Evolutionary conservation across 1,139 yeast genomes (phyloP).

Genomic region (Taphrina sp.): DNA sequence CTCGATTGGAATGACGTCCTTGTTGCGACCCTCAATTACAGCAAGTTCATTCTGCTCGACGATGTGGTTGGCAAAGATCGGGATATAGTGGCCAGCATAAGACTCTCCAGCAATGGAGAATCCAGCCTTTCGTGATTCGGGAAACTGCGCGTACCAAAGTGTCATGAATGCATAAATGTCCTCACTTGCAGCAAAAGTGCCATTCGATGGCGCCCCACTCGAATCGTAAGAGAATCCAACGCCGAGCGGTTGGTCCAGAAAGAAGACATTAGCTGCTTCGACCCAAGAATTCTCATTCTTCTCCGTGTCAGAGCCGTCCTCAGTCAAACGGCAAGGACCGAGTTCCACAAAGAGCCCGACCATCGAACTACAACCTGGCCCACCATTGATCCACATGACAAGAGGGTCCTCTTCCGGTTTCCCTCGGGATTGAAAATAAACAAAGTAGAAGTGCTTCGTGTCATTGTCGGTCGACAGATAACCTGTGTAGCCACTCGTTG

Average conservation of each 20-base stretch:
- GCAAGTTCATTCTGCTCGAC: slow-evolving; percentile 54
- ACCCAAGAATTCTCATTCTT: slow-evolving; percentile 49
- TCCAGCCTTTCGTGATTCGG: slow-evolving; percentile 47
- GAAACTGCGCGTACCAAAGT: slow-evolving; percentile 67
- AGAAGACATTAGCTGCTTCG: slow-evolving; percentile 16
- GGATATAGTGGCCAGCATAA: slow-evolving; percentile 94
- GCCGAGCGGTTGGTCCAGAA: slow-evolving; percentile 91
- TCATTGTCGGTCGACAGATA: slow-evolving; percentile 80
- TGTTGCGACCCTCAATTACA: neutral
- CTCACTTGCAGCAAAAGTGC: slow-evolving; percentile 49
- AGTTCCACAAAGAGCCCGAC: slow-evolving; percentile 92
- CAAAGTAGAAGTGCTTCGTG: slow-evolving; percentile 76
- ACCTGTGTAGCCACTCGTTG: slow-evolving; percentile 57
- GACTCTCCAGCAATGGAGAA: slow-evolving; percentile 87
- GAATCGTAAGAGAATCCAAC: slow-evolving; percentile 71
- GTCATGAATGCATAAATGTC: slow-evolving; percentile 55
- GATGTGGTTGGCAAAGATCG: slow-evolving; percentile 72
- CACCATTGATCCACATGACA: slow-evolving; percentile 77
- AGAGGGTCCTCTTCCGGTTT: slow-evolving; percentile 84
- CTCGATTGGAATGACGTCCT: slow-evolving; percentile 62
- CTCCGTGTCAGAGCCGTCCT: slow-evolving; percentile 57
- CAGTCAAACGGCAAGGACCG: slow-evolving; percentile 80
- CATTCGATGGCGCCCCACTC: slow-evolving; percentile 47
- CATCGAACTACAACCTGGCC: slow-evolving; percentile 95
- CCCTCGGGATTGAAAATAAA: slow-evolving; percentile 88